Base-by-base conservation (phyloP, 202 grass and related monocot genomes). In the Panicum virgatum region DNA sequence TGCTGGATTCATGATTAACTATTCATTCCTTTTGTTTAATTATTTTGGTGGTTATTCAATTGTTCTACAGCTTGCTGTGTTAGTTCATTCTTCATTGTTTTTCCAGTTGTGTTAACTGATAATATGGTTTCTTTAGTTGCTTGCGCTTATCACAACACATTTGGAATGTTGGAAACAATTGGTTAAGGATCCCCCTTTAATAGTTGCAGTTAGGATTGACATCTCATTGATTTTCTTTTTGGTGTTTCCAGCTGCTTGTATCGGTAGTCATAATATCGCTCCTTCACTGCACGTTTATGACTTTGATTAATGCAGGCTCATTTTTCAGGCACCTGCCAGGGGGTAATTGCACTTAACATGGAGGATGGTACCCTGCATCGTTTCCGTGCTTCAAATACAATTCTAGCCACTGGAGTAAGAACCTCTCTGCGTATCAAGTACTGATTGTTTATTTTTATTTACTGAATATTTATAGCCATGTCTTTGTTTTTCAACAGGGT, bases 311-410 rank as follows among this genome's bases (percentile, higher is more conserved):
- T 25, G 4, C n/a, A 26, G 22, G 26, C 54, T 58, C 22, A 63
- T 88, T 39, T 66, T 82, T 30, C 62, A 90, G 88, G 91, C 11
- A 69, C 54, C 12, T 93, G 91, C 34, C 88, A 88, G 30, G 91
- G 91, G 16, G 80, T 93, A 27, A 90, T 93, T 86, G 91, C 91
- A 22, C 82, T 93, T 43, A 93, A 93, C 75, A 93, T 93, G 91
- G 91, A 93, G 68, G 91, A 93, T 75, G 88, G 88, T 40, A 93
- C 91, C 39, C 88, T 93, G 88, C 91, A 93, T 71, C 88, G 88
- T 47, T 93, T 93, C 60, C 66, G 76, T 81, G 57, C 88, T 63
- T 71, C 83, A 13, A 90, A 93, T 76, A 93, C 91, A 71, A 90
- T 93, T 78, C 77, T 93, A 36, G 91, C 88, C 25, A 90, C 91